phyloP scores from a whole-genome alignment of 2,329 filamentous ascomycete genomes.

The Sporothrix dimorphospora region DNA sequence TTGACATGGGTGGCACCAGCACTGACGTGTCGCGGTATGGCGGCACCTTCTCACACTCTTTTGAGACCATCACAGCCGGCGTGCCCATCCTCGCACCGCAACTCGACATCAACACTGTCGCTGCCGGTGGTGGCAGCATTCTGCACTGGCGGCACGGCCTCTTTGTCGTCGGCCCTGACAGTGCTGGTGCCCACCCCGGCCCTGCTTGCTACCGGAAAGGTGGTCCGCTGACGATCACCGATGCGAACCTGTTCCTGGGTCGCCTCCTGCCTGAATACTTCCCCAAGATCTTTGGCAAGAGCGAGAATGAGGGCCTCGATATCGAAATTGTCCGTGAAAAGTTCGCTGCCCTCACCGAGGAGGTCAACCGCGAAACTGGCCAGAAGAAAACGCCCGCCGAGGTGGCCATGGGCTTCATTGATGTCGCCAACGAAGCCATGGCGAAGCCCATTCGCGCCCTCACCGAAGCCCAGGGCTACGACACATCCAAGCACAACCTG shows the following conservation, averaged over 20 bases:
- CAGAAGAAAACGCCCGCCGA: slow-evolving; percentile 55
- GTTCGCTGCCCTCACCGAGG: slow-evolving; percentile 86
- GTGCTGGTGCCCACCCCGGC: slow-evolving; percentile 69
- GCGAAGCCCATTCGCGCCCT: slow-evolving; percentile 80
- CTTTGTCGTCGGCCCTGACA: slow-evolving; percentile 87
- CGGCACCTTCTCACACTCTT: slow-evolving; percentile 69
- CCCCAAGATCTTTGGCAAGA: slow-evolving; percentile 69
- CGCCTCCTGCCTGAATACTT: slow-evolving; percentile 61
- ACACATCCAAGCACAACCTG: slow-evolving; percentile 85
- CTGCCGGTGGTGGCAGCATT: slow-evolving; percentile 68
- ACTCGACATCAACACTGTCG: slow-evolving; percentile 92
- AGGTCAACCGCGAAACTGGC: slow-evolving; percentile 68
- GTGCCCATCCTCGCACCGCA: slow-evolving; percentile 90
- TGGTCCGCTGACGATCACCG: slow-evolving; percentile 51
- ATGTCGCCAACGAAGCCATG: slow-evolving; percentile 73
- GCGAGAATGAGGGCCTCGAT: slow-evolving; percentile 74
- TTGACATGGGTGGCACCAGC: slow-evolving; percentile 51
- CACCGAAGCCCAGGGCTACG: slow-evolving; percentile 90
- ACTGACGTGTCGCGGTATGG: slow-evolving; percentile 29
- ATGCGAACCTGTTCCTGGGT: slow-evolving; percentile 68
- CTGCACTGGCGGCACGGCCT: slow-evolving; percentile 79
- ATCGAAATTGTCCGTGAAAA: slow-evolving; percentile 70
- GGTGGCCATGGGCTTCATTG: slow-evolving; percentile 66
- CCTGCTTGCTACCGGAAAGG: slow-evolving; percentile 70
- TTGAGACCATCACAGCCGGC: slow-evolving; percentile 71